phyloP scores from a whole-genome alignment of 352 stramenopile species.

The Phytophthora idaei region DNA sequence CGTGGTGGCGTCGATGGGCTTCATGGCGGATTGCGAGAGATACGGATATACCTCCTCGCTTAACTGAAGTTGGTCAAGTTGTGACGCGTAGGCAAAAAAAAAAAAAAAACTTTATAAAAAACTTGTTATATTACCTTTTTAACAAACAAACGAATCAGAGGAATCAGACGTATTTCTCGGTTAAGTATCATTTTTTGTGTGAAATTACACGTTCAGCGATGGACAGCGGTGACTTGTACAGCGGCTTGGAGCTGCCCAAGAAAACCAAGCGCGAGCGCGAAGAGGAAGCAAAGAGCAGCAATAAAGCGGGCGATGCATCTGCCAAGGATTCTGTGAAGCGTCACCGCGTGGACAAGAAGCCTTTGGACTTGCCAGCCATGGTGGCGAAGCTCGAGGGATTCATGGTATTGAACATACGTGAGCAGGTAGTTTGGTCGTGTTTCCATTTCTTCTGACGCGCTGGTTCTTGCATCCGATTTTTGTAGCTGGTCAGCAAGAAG shows the following conservation, averaged over 20 bases:
- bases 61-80: conserved; percentile 10
- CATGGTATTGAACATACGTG: conserved; percentile 44
- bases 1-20: conserved; percentile 34
- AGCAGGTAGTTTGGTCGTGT: not conserved
- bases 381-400: conserved; percentile 68
- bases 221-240: conserved; percentile 56
- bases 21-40: conserved; percentile 11
- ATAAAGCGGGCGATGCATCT: not conserved
- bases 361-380: conserved; percentile 46
- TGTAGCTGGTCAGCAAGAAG: conserved; percentile 75
- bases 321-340: conserved; percentile 27
- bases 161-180: not conserved
- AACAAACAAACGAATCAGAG: too few relatives aligned
- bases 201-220: not conserved
- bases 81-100: conserved; percentile 18
- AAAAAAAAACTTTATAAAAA: too few relatives aligned
- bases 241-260: conserved; percentile 51
- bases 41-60: not conserved
- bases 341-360: conserved; percentile 30
- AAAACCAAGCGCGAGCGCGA: conserved; percentile 47
- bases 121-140: too few relatives aligned
- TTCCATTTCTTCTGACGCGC: not conserved
- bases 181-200: too few relatives aligned
- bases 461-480: not conserved
- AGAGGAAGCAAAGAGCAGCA: conserved; percentile 15